Evolutionary conservation across 176 grass and related monocot genomes (phyloP).

Genomic region (Elaeis guineensis): DNA sequence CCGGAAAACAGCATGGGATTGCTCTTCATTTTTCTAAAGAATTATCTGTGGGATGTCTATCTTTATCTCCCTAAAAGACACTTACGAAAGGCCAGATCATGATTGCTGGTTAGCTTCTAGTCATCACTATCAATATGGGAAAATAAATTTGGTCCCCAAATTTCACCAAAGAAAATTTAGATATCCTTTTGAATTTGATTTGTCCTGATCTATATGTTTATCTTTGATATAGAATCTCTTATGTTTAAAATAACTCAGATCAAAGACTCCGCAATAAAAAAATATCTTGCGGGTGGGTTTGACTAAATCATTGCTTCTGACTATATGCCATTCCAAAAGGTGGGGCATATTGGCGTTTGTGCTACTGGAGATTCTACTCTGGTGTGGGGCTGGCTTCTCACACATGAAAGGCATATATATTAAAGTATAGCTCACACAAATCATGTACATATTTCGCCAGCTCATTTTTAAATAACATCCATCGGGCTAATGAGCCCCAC

Average conservation of each 20-base stretch:
- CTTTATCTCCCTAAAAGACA: neutral
- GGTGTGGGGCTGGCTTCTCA: conserved; percentile 56
- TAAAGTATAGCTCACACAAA: conserved; percentile 39
- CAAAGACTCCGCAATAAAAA: neutral
- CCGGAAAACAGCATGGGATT: conserved; percentile 68
- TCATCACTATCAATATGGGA: too few relatives aligned
- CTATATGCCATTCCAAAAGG: conserved; percentile 45
- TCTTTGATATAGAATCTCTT: neutral
- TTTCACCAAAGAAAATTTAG: too few relatives aligned
- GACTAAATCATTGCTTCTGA: conserved; percentile 52
- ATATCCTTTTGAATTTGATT: too few relatives aligned
- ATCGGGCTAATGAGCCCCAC: neutral
- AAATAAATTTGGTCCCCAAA: too few relatives aligned
- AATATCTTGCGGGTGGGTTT: conserved; percentile 45
- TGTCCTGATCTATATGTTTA: too few relatives aligned
- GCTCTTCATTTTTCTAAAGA: neutral
- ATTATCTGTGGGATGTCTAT: neutral
- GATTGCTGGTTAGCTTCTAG: too few relatives aligned
- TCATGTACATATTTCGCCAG: neutral
- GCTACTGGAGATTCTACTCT: conserved; percentile 70
- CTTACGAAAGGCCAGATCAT: neutral
- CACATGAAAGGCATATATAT: conserved; percentile 72
- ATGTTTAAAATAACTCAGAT: neutral
- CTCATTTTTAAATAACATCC: neutral
- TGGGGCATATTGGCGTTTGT: conserved; percentile 79